Conservation (phyloP, 768 basidiomycete species). For the Russula dissimulans region DNA sequence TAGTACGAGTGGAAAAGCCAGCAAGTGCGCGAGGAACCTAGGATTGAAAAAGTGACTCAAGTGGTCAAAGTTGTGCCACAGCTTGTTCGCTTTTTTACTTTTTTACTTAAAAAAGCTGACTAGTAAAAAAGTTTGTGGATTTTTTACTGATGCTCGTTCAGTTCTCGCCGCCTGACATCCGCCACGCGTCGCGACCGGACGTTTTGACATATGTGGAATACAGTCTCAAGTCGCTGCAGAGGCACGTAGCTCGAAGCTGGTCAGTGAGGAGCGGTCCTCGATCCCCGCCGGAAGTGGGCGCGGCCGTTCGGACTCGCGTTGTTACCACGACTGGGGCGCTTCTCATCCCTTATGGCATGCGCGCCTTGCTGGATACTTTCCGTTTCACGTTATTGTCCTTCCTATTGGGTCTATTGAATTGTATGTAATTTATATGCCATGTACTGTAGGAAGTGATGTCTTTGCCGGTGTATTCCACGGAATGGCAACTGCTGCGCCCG, state of each 20-base stretch:
- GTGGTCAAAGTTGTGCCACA: too few species aligned
- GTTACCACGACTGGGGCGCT: too few species aligned
- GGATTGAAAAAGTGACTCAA: too few species aligned
- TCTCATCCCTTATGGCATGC: too few species aligned
- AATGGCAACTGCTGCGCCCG: not conserved
- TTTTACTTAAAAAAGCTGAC: too few species aligned
- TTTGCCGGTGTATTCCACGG: too few species aligned
- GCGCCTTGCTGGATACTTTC: not conserved
- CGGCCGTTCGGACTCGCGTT: not conserved
- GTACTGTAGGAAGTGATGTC: too few species aligned
- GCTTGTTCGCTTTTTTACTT: too few species aligned
- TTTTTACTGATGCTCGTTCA: too few species aligned
- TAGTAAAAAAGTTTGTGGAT: too few species aligned
- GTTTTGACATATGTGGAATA: conserved; percentile 6
- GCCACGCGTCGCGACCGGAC: not conserved
- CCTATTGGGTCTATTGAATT: not conserved
- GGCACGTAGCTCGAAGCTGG: not conserved
- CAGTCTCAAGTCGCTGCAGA: not conserved
- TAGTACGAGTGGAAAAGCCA: too few species aligned
- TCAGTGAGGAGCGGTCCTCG: not conserved
- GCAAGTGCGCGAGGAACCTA: too few species aligned
- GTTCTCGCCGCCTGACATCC: not conserved
- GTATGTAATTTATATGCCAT: not conserved
- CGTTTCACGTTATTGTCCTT: not conserved
- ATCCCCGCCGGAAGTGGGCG: not conserved